Evolutionary conservation across 1,284 basidiomycete genomes (phyloP), one percentile per base, ranked within the genome.

Genomic region (Cryptococcus sp.): DNA sequence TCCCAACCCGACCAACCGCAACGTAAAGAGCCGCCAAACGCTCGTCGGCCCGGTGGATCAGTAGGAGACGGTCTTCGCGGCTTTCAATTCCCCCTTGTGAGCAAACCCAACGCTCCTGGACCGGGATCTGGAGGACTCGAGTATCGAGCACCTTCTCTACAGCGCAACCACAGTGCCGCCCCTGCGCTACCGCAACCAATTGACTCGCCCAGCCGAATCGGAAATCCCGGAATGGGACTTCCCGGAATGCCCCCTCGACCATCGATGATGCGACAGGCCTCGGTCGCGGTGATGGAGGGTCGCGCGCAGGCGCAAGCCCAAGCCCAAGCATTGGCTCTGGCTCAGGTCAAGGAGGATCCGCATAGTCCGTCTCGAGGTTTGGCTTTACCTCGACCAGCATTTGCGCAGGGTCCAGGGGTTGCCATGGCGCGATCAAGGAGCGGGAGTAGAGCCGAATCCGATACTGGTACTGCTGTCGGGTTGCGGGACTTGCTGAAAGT

Each of bases 231-330:
- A 12, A 35, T 31, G n/a, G n/a, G n/a, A n/a, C n/a, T n/a, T n/a
- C 12, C 28, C 44, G 52, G 50, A 0, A 47, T 60, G 28, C 53
- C 55, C 19, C 45, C 51, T 18, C 53, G 65, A 38, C 64, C 65
- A 19, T 54, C 62, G 1, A 69, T 71, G 67, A 71, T 71, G 66
- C 62, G 69, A 10, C 67, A 69, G 51, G 69, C 70, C 4, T 65
- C 62, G 2, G 68, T 68, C 11, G 66, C 72, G 2, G 68, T 74
- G 18, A 72, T 72, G 71, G 72, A 72, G 44, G 66, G 68, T 5
- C 53, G 65, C 11, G 48, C 50, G n/a, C 62, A 63, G n/a, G 54
- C 53, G 4, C 63, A 61, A 39, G 62, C 58, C 11, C 60, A 60
- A 32, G 63, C 63, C 12, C 45, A 55, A 23, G 61, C n/a, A n/a